Percentiles rank a stretch among this genome's conserved stretches.
Conservation (phyloP, 2,329 filamentous ascomycete species). For the Talaromyces marneffei region DNA sequence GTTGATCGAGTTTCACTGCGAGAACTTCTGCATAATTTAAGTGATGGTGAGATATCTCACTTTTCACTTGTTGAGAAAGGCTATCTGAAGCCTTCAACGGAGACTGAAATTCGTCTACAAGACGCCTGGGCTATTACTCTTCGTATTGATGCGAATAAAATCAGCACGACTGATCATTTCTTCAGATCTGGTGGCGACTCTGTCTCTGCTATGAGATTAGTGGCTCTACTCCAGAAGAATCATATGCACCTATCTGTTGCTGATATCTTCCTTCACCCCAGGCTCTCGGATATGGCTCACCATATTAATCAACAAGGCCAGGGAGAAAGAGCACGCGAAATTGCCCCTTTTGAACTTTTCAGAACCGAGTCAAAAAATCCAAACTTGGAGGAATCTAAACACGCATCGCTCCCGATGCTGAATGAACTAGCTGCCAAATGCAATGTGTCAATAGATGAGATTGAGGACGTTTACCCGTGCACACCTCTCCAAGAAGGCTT, state of each 20-base stretch:
- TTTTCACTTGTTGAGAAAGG: neutral
- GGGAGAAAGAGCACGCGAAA: neutral
- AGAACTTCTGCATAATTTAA: neutral
- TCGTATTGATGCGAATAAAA: constrained; percentile 10
- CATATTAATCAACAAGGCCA: neutral
- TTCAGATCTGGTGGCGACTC: constrained; percentile 14
- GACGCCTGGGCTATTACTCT: neutral
- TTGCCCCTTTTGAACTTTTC: neutral
- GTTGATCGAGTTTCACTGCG: neutral
- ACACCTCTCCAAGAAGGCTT: constrained; percentile 37
- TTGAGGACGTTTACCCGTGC: constrained; percentile 33
- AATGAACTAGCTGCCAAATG: neutral
- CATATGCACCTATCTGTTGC: constrained; percentile 19
- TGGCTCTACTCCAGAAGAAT: neutral
- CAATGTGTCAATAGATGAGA: neutral
- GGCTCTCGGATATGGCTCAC: neutral
- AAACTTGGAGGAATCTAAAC: neutral
- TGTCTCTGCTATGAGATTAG: constrained; percentile 11
- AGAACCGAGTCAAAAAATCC: too few species aligned
- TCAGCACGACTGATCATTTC: constrained; percentile 17
- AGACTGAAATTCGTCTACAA: neutral
- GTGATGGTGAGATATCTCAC: neutral
- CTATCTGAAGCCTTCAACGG: neutral
- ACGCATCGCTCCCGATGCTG: neutral
- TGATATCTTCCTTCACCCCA: constrained; percentile 18